Conservation (phyloP, 2,329 filamentous ascomycete species). For the Aspergillus floridensis region DNA sequence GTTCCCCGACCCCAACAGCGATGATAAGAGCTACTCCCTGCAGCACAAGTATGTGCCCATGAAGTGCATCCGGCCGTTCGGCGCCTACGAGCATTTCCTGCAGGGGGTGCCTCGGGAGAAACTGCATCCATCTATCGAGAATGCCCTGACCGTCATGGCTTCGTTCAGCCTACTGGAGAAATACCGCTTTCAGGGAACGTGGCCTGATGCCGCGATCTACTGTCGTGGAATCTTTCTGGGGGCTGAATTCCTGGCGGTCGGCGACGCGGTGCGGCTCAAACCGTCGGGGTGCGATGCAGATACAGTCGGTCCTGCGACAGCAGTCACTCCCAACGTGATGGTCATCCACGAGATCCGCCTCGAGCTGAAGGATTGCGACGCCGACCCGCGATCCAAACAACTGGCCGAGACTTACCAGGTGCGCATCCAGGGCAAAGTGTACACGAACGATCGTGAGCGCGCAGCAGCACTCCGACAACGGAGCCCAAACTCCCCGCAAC, state of each 20-base stretch:
- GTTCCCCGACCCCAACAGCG: slow-evolving; percentile 50
- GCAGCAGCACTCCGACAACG: slow-evolving; percentile 21
- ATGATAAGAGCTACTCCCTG: slow-evolving; percentile 52
- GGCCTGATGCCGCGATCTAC: slow-evolving; percentile 55
- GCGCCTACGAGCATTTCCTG: slow-evolving; percentile 53
- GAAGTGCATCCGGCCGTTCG: slow-evolving; percentile 55
- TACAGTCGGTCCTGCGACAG: slow-evolving; percentile 5
- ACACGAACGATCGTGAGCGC: slow-evolving; percentile 35
- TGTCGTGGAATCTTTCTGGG: slow-evolving; percentile 57
- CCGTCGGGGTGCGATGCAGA: slow-evolving; percentile 28
- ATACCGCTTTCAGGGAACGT: slow-evolving; percentile 52
- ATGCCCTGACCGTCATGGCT: slow-evolving; percentile 54
- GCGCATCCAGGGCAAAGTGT: slow-evolving; percentile 52
- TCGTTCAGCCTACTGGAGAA: slow-evolving; percentile 55
- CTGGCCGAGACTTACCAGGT: slow-evolving; percentile 48
- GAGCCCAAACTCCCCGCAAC: slow-evolving; percentile 8
- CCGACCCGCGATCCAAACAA: slow-evolving; percentile 46
- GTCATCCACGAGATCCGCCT: slow-evolving; percentile 54
- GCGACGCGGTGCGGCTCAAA: slow-evolving; percentile 55
- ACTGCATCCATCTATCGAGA: slow-evolving; percentile 54
- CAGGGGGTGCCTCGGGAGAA: slow-evolving; percentile 37
- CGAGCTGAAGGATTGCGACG: slow-evolving; percentile 48
- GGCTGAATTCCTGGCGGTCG: slow-evolving; percentile 53
- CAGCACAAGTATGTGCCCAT: slow-evolving; percentile 57
- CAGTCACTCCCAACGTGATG: slow-evolving; percentile 51